These are phyloP conservation scores for Populus pruinosa DNA, from an alignment of 345 rosid species.

Conservation along the genomic window DNA sequence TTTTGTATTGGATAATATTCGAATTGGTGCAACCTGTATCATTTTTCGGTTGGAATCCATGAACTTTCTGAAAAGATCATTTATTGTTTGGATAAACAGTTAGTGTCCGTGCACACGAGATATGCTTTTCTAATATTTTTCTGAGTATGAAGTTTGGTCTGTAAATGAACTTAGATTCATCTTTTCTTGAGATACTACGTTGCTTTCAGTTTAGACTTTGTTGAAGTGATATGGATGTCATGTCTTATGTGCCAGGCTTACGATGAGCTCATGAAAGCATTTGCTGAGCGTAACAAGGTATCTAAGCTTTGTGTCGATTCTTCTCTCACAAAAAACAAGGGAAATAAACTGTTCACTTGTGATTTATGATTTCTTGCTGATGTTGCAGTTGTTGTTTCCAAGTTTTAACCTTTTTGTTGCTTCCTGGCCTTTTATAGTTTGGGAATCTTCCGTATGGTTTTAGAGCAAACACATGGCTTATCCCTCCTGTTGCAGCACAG, in stretches of 20 bases:
- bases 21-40: not conserved
- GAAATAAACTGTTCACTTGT: conserved; percentile 1
- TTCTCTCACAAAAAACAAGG: not conserved
- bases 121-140: not conserved
- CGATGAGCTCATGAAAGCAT: conserved; percentile 80
- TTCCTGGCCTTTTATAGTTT: conserved; percentile 47
- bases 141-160: not conserved
- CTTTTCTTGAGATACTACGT: not conserved
- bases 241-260: conserved; percentile 61
- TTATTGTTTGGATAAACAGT: conserved; percentile 3
- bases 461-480: conserved; percentile 97
- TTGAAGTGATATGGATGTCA: conserved; percentile 7
- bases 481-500: conserved; percentile 76
- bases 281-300: conserved; percentile 92
- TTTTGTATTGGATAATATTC: not conserved
- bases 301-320: not conserved
- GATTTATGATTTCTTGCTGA: not conserved
- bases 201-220: not conserved
- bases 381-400: not conserved
- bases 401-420: conserved; percentile 4
- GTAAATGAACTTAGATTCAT: not conserved
- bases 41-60: not conserved
- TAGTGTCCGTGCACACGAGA: not conserved
- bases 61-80: not conserved
- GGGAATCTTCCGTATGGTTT: conserved; percentile 98